Percentiles rank a stretch among this genome's conserved stretches.
These are phyloP conservation scores for Neonectria faginata DNA, from an alignment of 2,329 filamentous ascomycete genomes.

Conservation along the genomic window DNA sequence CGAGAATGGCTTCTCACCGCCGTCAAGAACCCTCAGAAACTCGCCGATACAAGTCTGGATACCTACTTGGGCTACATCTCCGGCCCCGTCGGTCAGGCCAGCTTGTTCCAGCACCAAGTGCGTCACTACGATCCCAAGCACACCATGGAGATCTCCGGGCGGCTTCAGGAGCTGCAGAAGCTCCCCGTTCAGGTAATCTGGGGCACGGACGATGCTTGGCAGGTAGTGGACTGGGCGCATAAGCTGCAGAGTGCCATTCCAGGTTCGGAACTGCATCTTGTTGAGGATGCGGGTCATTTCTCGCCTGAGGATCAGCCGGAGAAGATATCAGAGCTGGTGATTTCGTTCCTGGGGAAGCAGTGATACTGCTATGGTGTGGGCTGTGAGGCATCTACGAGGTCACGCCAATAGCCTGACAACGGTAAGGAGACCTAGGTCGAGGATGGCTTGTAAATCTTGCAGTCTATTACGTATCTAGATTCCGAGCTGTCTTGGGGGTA, in stretches of 20 bases:
- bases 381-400: not conserved
- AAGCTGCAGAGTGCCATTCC: constrained; percentile 48
- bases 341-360: constrained; percentile 25
- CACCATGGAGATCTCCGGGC: constrained; percentile 46
- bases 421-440: not conserved
- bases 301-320: constrained; percentile 47
- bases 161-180: constrained; percentile 40
- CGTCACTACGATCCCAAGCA: constrained; percentile 50
- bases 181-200: constrained; percentile 48
- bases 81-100: constrained; percentile 48
- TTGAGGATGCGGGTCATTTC: constrained; percentile 48
- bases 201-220: constrained; percentile 49
- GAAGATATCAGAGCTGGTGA: constrained; percentile 31
- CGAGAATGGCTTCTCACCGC: constrained; percentile 44
- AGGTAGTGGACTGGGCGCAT: constrained; percentile 48
- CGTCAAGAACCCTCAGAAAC: constrained; percentile 32
- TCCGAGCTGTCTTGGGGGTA: not conserved
- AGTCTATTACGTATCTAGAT: not conserved
- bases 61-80: constrained; percentile 49
- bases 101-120: constrained; percentile 50
- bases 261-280: constrained; percentile 42
- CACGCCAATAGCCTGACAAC: not conserved
- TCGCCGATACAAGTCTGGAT: constrained; percentile 40
- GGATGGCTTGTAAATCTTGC: not conserved
- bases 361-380: not conserved